phyloP scores from a whole-genome alignment of 768 basidiomycete species.

The Heimioporus sp. region DNA sequence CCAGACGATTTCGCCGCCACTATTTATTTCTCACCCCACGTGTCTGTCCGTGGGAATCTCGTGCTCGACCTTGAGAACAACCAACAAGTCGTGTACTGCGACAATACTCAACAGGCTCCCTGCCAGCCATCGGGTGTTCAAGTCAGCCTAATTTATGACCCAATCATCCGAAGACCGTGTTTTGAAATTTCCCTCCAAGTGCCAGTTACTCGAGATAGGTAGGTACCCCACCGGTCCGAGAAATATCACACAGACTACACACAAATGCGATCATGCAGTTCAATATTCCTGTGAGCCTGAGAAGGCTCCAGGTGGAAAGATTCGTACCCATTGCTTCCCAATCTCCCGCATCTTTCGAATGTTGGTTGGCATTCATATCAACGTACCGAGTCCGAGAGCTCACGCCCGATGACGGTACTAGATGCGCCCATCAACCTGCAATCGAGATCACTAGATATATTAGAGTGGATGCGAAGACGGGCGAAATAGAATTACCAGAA shows the following conservation, averaged over 20 bases:
- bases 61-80: conserved; percentile 11
- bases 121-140: not conserved
- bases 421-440: conserved; percentile 64
- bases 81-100: not conserved
- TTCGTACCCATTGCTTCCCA: conserved; percentile 60
- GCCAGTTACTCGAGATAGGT: conserved; percentile 64
- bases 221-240: not conserved
- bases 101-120: not conserved
- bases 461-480: conserved; percentile 44
- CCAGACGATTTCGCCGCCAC: conserved; percentile 18
- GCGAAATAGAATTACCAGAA: conserved; percentile 50
- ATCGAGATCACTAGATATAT: conserved; percentile 68
- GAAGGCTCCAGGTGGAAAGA: conserved; percentile 19
- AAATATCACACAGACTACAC: not conserved
- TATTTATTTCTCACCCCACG: conserved; percentile 33
- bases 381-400: not conserved
- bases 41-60: conserved; percentile 28
- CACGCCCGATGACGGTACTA: conserved; percentile 26
- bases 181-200: conserved; percentile 29
- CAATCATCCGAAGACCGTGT: not conserved
- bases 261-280: conserved; percentile 25
- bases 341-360: conserved; percentile 72
- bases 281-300: conserved; percentile 64
- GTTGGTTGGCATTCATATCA: conserved; percentile 39
- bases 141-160: conserved; percentile 4